These are phyloP conservation scores for Triangularia verruculosa DNA, from an alignment of 2,329 filamentous ascomycete species.

Conservation along the genomic window DNA sequence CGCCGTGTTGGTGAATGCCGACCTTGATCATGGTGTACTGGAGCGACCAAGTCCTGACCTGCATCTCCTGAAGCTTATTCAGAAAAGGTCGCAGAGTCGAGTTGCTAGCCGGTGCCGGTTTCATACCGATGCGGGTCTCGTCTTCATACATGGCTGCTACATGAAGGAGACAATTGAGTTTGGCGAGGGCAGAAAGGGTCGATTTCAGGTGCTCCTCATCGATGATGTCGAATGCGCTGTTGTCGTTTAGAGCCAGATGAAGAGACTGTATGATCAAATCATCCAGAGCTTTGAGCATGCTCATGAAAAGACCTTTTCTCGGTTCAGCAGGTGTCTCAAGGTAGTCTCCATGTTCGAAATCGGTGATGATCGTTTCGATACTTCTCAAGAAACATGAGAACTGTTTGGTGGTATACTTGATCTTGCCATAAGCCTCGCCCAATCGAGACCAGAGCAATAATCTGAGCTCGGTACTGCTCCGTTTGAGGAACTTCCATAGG, in stretches of 20 bases:
- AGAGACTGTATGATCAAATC: slow-evolving; percentile 71
- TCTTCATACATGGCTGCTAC: slow-evolving; percentile 81
- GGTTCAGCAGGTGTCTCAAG: slow-evolving; percentile 57
- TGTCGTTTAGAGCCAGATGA: slow-evolving; percentile 64
- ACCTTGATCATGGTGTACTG: slow-evolving; percentile 79
- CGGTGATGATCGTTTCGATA: slow-evolving; percentile 74
- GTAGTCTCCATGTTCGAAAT: slow-evolving; percentile 62
- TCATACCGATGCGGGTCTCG: slow-evolving; percentile 74
- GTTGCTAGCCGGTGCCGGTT: slow-evolving; percentile 56
- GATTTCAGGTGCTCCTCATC: slow-evolving; percentile 74
- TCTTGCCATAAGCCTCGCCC: slow-evolving; percentile 82
- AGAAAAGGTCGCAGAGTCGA: slow-evolving; percentile 56
- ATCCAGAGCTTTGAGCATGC: slow-evolving; percentile 75
- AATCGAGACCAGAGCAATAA: slow-evolving; percentile 88
- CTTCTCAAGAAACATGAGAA: slow-evolving; percentile 83
- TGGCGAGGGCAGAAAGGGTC: slow-evolving; percentile 68
- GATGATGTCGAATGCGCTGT: slow-evolving; percentile 74
- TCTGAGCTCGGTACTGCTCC: slow-evolving; percentile 76
- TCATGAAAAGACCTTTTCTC: slow-evolving; percentile 68
- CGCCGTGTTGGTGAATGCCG: slow-evolving; percentile 63
- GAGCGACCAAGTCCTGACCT: slow-evolving; percentile 83
- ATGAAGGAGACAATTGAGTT: slow-evolving; percentile 72
- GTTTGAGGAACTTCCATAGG: slow-evolving; percentile 79
- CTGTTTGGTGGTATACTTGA: slow-evolving; percentile 82
- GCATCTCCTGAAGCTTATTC: slow-evolving; percentile 77